Evolutionary conservation across 2,329 filamentous ascomycete genomes (phyloP), one percentile per base, ranked within the genome.

Genomic region (Lasiodiplodia sp.): DNA sequence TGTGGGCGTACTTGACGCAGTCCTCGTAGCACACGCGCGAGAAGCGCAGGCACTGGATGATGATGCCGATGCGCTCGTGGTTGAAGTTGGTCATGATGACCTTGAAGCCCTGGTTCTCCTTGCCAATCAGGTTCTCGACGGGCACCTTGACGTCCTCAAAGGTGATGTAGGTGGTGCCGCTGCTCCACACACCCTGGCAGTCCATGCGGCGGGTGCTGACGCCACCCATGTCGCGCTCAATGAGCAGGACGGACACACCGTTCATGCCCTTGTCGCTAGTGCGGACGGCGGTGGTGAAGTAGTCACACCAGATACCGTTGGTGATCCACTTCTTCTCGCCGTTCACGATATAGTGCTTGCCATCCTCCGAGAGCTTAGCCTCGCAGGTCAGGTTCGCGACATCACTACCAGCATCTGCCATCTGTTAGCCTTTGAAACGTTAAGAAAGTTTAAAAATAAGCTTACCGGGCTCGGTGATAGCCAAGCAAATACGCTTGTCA

Each of bases 321-420:
- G 95, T 98, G 81, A 98, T 98, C 95, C 96, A 98, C 85, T 99
- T 99, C 91, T 99, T 98, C 88, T 97, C 95, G 67, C 96, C 96
- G 78, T 98, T 99, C 82, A 99, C 96, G 74, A 98, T 98, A 83
- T 96, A 99, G 84, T 98, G 93, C 86, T 98, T 98, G 77, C 96
- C 96, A 76, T 99, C 96, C 74, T 96, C 92, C 71, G 88, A 92
- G 69, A 98, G 87, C 86, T 97, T 97, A 31, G 96, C 96, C 85
- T 98, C 94, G 81, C 95, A 98, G 16, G 91, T 96, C 73, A 99
- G 80, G 82, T 97, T 98, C 69, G 96, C 96, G 11, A 99, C 96
- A 78, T 99, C 96, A 72, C 90, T 93, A 55, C 96, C 96, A 14
- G 94, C 96, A 82, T 98, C 95, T 70, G 92, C 2, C 2, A 47